phyloP scores from a whole-genome alignment of 2,329 filamentous ascomycete species.

The Epichloe elymi region DNA sequence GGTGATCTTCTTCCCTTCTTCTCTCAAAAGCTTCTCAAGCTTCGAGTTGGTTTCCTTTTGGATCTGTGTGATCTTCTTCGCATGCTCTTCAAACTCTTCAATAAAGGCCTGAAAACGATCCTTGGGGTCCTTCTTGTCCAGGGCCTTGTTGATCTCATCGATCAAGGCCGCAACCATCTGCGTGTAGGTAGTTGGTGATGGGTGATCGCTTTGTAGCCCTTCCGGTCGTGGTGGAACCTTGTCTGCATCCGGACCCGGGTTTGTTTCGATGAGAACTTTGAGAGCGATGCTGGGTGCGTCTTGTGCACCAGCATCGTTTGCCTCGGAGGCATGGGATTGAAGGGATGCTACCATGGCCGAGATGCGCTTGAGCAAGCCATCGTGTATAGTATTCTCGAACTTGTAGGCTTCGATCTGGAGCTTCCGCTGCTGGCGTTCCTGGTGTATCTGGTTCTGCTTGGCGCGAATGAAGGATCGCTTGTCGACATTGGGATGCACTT shows the following conservation, averaged over 20 bases:
- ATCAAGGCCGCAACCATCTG: constrained; percentile 98
- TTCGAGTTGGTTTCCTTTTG: constrained; percentile 64
- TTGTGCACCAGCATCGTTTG: constrained; percentile 38
- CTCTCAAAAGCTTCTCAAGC: constrained; percentile 69
- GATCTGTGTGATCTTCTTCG: constrained; percentile 62
- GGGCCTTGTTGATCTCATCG: constrained; percentile 77
- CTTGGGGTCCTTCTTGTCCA: constrained; percentile 61
- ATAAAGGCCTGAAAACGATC: constrained; percentile 65
- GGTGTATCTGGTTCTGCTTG: constrained; percentile 94
- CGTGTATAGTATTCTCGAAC: constrained; percentile 87
- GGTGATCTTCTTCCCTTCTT: constrained; percentile 82
- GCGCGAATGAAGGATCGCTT: constrained; percentile 97
- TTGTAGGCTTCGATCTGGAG: constrained; percentile 82
- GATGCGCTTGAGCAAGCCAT: constrained; percentile 77
- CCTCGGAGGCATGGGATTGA: constrained; percentile 57
- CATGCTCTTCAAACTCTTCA: constrained; percentile 62
- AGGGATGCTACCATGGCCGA: constrained; percentile 63
- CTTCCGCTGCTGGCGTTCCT: constrained; percentile 73
- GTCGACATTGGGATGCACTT: constrained; percentile 98
- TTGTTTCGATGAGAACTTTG: constrained; percentile 73
- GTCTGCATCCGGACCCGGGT: constrained; percentile 58
- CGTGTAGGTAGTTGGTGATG: constrained; percentile 70
- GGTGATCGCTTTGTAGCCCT: constrained; percentile 63
- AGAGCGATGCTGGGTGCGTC: constrained; percentile 71
- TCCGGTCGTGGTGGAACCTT: constrained; percentile 62